A percentile compares a stretch with the other conserved stretches of the same genome.
Conservation (phyloP, 2,329 filamentous ascomycete species). For the Trichoderma sp. region DNA sequence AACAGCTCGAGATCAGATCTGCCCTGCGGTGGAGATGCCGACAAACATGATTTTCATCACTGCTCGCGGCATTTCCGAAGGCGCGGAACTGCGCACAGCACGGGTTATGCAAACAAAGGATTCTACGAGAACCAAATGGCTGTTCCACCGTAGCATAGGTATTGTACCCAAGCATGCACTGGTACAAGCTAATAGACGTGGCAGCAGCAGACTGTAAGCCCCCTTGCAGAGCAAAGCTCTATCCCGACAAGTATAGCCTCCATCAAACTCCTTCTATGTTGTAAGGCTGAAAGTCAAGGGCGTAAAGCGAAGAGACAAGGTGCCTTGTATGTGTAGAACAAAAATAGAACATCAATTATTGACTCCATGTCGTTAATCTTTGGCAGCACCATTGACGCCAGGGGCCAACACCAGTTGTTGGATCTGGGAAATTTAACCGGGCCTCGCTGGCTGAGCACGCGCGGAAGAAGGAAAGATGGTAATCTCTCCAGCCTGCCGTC, state of each 20-base stretch:
- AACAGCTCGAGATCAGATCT: neutral
- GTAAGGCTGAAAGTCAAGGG: neutral
- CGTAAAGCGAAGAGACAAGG: neutral
- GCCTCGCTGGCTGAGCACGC: neutral
- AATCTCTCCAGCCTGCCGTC: neutral
- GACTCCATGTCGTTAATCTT: neutral
- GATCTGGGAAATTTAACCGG: neutral
- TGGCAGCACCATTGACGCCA: neutral
- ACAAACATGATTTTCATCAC: neutral
- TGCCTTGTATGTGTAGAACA: neutral
- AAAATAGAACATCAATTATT: neutral
- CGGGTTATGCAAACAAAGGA: neutral
- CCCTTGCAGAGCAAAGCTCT: neutral
- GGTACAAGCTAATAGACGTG: neutral
- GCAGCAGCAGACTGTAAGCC: neutral
- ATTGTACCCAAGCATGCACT: neutral
- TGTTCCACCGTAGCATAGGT: neutral
- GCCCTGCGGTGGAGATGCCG: neutral
- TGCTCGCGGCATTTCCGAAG: slow-evolving; percentile 13
- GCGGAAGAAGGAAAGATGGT: slow-evolving; percentile 15
- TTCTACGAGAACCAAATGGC: neutral
- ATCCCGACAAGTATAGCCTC: neutral
- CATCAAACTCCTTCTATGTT: neutral
- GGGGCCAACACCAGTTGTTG: neutral
- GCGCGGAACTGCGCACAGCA: neutral